phyloP scores from a whole-genome alignment of 1,284 basidiomycete species.

The Porodaedalea pini region DNA sequence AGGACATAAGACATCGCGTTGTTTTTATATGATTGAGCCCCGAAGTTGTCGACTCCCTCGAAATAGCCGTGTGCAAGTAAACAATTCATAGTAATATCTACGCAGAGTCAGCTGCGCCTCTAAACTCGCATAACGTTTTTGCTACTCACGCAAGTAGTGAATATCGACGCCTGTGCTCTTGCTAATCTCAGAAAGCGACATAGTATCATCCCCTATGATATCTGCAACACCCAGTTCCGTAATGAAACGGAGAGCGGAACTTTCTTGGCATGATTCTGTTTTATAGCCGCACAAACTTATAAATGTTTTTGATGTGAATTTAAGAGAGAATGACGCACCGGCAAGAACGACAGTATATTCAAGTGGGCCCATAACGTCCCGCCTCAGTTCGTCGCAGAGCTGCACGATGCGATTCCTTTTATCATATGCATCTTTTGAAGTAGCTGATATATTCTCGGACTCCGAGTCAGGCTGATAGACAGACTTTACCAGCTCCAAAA shows the following conservation, averaged over 20 bases:
- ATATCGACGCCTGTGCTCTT: constrained; percentile 23
- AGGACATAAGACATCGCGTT: constrained; percentile 23
- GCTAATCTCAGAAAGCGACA: constrained; percentile 24
- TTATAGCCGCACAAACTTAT: background rate
- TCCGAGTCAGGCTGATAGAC: background rate
- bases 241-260: constrained; percentile 29
- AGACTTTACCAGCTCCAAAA: constrained; percentile 15
- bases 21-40: constrained; percentile 19
- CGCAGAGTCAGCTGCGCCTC: background rate
- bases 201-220: constrained; percentile 26
- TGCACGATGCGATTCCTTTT: background rate
- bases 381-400: background rate
- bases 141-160: constrained; percentile 25
- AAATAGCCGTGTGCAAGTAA: constrained; percentile 25
- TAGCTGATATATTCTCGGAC: background rate
- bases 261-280: constrained; percentile 32
- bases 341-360: constrained; percentile 23
- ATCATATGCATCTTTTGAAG: background rate
- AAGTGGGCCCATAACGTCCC: constrained; percentile 18
- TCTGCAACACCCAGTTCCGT: constrained; percentile 27
- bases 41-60: constrained; percentile 22
- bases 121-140: too few relatives aligned
- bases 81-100: constrained; percentile 27
- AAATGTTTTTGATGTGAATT: too few relatives aligned
- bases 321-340: constrained; percentile 6